phyloP scores from a whole-genome alignment of 495 filamentous ascomycete species.

The Arthonia radiata region DNA sequence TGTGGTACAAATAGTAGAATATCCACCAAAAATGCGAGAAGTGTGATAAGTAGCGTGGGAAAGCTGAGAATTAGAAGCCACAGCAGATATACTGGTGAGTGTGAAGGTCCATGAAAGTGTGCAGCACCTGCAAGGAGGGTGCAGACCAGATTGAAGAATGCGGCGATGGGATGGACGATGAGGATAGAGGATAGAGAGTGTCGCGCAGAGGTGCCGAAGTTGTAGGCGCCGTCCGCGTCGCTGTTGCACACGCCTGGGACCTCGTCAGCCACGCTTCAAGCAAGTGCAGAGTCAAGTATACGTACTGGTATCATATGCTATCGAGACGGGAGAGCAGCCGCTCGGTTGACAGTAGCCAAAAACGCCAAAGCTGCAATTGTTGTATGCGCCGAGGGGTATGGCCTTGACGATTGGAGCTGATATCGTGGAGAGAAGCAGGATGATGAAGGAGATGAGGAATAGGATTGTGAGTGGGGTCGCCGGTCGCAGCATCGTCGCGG shows the following conservation, averaged over 20 bases:
- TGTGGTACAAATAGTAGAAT: conserved; percentile 93
- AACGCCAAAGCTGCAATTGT: conserved; percentile 66
- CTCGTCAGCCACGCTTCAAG: too few relatives aligned
- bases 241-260: conserved; percentile 18
- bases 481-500: conserved; percentile 32
- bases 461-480: conserved; percentile 78
- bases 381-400: conserved; percentile 57
- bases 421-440: conserved; percentile 66
- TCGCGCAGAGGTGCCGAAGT: conserved; percentile 47
- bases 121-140: conserved; percentile 54
- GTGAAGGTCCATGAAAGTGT: conserved; percentile 76
- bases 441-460: conserved; percentile 60
- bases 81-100: conserved; percentile 74
- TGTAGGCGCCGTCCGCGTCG: conserved; percentile 31
- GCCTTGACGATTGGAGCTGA: conserved; percentile 78
- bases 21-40: conserved; percentile 81
- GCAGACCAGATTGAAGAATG: conserved; percentile 63
- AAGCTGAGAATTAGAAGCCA: conserved; percentile 63
- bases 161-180: conserved; percentile 79
- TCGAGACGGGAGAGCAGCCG: conserved; percentile 42
- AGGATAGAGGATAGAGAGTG: conserved; percentile 75
- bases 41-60: conserved; percentile 57
- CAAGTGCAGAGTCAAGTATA: conserved; percentile 6
- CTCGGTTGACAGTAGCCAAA: conserved; percentile 59
- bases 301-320: conserved; percentile 75